phyloP scores from a whole-genome alignment of 2,329 filamentous ascomycete genomes.

The Capronia epimyces region DNA sequence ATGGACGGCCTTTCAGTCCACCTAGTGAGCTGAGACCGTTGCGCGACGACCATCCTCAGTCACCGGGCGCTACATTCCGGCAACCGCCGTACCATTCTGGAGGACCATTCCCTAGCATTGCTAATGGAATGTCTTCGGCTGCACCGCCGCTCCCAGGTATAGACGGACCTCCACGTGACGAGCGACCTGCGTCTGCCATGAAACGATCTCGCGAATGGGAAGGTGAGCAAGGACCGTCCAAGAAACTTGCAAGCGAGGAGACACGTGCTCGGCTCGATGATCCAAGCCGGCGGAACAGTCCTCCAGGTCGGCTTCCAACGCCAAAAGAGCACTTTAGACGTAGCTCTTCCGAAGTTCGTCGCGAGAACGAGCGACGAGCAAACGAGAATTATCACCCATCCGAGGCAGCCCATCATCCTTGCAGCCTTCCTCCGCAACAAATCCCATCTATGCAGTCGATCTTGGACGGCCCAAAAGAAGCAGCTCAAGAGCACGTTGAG shows the following conservation, averaged over 20 bases:
- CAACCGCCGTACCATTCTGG: conserved; percentile 77
- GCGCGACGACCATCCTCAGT: conserved; percentile 79
- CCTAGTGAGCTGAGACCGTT: conserved; percentile 77
- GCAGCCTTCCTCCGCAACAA: conserved; percentile 51
- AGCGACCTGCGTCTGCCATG: conserved; percentile 71
- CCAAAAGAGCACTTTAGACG: conserved; percentile 68
- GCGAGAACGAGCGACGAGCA: conserved; percentile 59
- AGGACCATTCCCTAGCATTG: conserved; percentile 61
- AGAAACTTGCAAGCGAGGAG: conserved; percentile 87
- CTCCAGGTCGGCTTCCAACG: conserved; percentile 54
- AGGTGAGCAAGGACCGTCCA: conserved; percentile 61
- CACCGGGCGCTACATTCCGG: conserved; percentile 80
- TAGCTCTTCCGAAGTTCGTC: conserved; percentile 62
- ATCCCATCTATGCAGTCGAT: conserved; percentile 55
- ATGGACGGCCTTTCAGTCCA: conserved; percentile 69
- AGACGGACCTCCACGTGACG: conserved; percentile 61
- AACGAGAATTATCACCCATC: conserved; percentile 85
- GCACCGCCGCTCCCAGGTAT: conserved; percentile 49
- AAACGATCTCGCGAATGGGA: conserved; percentile 95
- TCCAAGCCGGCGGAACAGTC: conserved; percentile 67
- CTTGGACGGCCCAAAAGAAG: conserved; percentile 51
- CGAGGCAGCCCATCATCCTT: conserved; percentile 81
- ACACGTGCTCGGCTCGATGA: conserved; percentile 81
- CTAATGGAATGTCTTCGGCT: conserved; percentile 58
- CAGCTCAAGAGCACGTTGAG: conserved; percentile 59